Evolutionary conservation across 495 filamentous ascomycete species (phyloP), one percentile per base, ranked within the genome.

Genomic region (Neohortaea acidophila): DNA sequence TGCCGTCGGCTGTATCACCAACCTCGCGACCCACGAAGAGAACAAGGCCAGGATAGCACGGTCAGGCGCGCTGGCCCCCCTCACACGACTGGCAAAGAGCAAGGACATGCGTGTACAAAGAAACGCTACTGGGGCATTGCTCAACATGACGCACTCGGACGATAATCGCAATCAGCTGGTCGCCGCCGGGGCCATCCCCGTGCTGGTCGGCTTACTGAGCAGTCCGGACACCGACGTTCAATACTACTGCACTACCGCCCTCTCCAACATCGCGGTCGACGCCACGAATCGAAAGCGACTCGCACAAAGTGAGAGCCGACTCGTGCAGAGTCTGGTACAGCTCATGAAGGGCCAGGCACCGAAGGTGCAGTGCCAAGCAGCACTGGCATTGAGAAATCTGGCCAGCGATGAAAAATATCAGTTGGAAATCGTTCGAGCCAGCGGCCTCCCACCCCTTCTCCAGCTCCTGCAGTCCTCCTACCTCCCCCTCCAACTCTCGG

Each of bases 141-240:
- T 97, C 21, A 97, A 97, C 57, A 97, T 97, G 89, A 97, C 89
- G 45, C 89, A 97, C 67, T 96, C 89, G 92, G 89, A 94, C 60
- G 89, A 96, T 55, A 97, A 97, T 56, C 75, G 89, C 39, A 84
- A 94, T 63, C 84, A 96, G 58, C 75, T 97, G 20, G 89, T 97
- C 33, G 87, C 89, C 43, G 91, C 89, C 33, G 85, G 85, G 36
- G 91, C 89, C 8, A 94, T 97, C 44, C 91, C 89, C 3, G 89
- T 96, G 7, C 73, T 97, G 11, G 89, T 97, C 34, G 84, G 93
- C 48, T 70, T 97, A 18, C 71, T 97, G 23, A 84, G 81, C 11
- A 94, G 87, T 24, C 58, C 75, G 15, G 89, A 97, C 54, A 84
- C 94, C 38, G 89, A 97, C 55, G 89, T 97, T 12, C 89, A 97